phyloP scores from a whole-genome alignment of 768 basidiomycete species.

The Megacollybia marginata region DNA sequence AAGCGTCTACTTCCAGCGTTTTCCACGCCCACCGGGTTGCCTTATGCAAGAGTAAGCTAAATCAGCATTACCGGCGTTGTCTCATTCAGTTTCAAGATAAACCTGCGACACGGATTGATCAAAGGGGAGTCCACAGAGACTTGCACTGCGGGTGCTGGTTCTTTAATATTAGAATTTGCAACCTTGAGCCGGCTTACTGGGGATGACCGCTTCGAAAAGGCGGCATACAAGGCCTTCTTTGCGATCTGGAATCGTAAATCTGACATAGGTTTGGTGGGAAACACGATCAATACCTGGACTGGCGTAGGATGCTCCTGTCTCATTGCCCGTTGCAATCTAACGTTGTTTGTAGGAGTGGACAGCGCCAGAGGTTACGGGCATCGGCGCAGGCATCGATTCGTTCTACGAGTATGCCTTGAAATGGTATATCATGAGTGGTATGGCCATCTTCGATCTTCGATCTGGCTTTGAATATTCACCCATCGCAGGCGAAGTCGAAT shows the following conservation, averaged over 20 bases:
- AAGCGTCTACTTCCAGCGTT: slow-evolving; percentile 86
- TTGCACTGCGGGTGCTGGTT: slow-evolving; percentile 90
- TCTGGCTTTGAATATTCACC: background rate
- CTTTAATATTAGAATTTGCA: slow-evolving; percentile 91
- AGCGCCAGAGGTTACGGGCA: slow-evolving; percentile 66
- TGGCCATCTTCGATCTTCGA: slow-evolving; percentile 2
- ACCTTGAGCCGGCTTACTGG: slow-evolving; percentile 86
- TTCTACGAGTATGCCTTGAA: slow-evolving; percentile 94
- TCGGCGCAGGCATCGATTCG: slow-evolving; percentile 82
- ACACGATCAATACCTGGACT: slow-evolving; percentile 76
- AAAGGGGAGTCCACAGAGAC: slow-evolving; percentile 77
- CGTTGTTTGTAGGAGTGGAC: slow-evolving; percentile 54
- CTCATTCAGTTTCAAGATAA: slow-evolving; percentile 44
- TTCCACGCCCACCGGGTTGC: slow-evolving; percentile 83
- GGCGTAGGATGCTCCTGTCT: slow-evolving; percentile 46
- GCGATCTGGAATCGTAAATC: slow-evolving; percentile 91
- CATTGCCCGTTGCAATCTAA: slow-evolving; percentile 2
- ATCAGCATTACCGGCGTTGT: slow-evolving; percentile 2
- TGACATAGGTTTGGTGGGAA: slow-evolving; percentile 79
- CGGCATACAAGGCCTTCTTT: slow-evolving; percentile 85
- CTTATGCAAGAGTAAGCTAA: slow-evolving; percentile 71
- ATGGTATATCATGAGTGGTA: slow-evolving; percentile 84
- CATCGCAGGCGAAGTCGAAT: slow-evolving; percentile 62
- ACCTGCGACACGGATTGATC: slow-evolving; percentile 72
- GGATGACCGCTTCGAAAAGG: slow-evolving; percentile 84